Evolutionary conservation across 2,329 filamentous ascomycete genomes (phyloP).

Genomic region (Dactylella cylindrospora): DNA sequence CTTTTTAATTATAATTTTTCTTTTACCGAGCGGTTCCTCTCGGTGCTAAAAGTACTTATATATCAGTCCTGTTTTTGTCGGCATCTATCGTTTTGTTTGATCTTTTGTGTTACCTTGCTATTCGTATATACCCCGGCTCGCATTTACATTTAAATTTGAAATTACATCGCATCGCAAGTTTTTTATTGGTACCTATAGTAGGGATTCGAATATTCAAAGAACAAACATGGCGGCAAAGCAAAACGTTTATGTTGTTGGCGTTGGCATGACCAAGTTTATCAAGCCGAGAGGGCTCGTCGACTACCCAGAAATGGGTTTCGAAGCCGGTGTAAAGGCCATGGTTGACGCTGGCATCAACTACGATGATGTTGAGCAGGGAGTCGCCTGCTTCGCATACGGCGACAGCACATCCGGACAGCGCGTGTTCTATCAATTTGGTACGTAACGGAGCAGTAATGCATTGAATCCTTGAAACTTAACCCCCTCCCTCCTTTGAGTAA

Average conservation of each 20-base stretch:
- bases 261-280: conserved; percentile 99
- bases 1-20: neutral
- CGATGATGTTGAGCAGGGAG: conserved; percentile 89
- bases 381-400: conserved; percentile 98
- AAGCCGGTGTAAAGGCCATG: conserved; percentile 79
- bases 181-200: neutral
- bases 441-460: neutral
- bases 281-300: conserved; percentile 92
- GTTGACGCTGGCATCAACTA: conserved; percentile 87
- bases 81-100: neutral
- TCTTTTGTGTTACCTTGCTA: neutral
- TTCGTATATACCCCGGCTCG: neutral
- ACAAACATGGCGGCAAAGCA: conserved; percentile 42
- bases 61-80: neutral
- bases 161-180: no score
- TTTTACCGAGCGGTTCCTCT: neutral
- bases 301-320: conserved; percentile 91
- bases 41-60: neutral
- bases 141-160: no score
- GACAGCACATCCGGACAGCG: conserved; percentile 93
- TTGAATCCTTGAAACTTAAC: neutral
- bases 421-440: conserved; percentile 96
- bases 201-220: neutral
- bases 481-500: no score
- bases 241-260: conserved; percentile 81